Evolutionary conservation across 805 yeast species (phyloP).

Genomic region (Barnettozyma pratensis): DNA sequence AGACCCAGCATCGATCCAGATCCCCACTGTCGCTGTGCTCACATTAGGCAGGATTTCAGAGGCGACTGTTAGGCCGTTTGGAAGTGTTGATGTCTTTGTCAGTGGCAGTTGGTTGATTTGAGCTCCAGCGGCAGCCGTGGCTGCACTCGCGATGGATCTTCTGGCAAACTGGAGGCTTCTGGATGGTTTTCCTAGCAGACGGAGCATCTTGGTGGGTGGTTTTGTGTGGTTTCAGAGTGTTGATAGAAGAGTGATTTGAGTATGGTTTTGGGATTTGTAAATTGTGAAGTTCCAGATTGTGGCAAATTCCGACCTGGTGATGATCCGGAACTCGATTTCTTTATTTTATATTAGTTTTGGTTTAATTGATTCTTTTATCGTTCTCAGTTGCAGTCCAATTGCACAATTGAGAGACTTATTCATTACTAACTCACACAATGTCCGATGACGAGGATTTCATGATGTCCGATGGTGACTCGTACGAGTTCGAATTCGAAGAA

Average conservation of each 20-base stretch:
- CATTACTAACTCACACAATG: slow-evolving; percentile 9
- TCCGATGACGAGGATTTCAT: slow-evolving; percentile 25
- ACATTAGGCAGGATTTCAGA: slow-evolving; percentile 83
- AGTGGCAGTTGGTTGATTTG: slow-evolving; percentile 27
- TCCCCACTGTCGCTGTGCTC: slow-evolving; percentile 94
- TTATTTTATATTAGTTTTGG: too few species aligned
- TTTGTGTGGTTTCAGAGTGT: too few species aligned
- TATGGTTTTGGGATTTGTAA: too few species aligned
- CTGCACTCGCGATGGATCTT: not conserved
- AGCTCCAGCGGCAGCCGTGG: not conserved
- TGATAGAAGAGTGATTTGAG: too few species aligned
- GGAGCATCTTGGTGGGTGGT: slow-evolving; percentile 10
- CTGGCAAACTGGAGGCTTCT: not conserved
- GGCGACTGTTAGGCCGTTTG: slow-evolving; percentile 95
- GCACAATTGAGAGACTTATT: not conserved
- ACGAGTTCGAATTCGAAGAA: slow-evolving; percentile 26
- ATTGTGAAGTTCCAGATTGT: too few species aligned
- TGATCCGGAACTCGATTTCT: too few species aligned
- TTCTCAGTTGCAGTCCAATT: too few species aligned
- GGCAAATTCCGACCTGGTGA: too few species aligned
- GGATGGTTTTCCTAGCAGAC: not conserved
- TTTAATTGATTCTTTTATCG: too few species aligned
- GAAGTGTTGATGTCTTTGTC: slow-evolving; percentile 65
- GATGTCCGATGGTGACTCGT: slow-evolving; percentile 27
- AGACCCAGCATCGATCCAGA: slow-evolving; percentile 98